A percentile compares a stretch with the other conserved stretches of the same genome.
phyloP scores from a whole-genome alignment of 257 asterid genomes.

The Solanum rostratum region DNA sequence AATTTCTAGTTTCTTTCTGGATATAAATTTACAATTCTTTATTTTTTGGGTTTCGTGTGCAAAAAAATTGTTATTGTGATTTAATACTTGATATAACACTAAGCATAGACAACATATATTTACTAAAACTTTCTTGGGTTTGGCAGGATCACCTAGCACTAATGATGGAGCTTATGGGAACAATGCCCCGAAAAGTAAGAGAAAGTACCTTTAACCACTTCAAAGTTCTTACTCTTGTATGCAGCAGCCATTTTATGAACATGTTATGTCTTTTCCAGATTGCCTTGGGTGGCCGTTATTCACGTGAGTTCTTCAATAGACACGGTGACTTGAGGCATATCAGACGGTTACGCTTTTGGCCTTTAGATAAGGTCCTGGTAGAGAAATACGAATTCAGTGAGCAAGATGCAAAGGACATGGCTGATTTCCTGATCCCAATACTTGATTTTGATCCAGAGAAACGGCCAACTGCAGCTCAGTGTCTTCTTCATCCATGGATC shows the following conservation, averaged over 20 bases:
- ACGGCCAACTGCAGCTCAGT: conserved; percentile 83
- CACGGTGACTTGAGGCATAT: conserved; percentile 88
- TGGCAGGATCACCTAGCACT: conserved; percentile 90
- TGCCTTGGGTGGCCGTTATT: conserved; percentile 91
- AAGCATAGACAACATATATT: neutral
- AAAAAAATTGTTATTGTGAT: neutral
- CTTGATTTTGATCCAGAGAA: conserved; percentile 39
- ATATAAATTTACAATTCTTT: neutral
- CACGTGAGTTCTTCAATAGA: conserved; percentile 86
- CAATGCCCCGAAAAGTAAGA: conserved; percentile 97
- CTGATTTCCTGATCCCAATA: conserved; percentile 30
- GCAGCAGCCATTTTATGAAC: neutral
- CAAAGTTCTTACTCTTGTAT: neutral
- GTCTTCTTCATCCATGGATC: conserved; percentile 85
- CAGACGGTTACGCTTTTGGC: conserved; percentile 75
- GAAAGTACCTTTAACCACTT: neutral
- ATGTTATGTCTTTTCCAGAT: conserved; percentile 29
- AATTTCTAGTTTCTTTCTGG: neutral
- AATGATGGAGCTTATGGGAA: conserved; percentile 99
- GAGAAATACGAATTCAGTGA: conserved; percentile 44
- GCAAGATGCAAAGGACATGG: conserved; percentile 30
- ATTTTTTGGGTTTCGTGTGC: neutral
- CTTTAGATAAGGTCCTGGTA: conserved; percentile 60
- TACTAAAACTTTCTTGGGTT: neutral
- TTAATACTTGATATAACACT: neutral